Evolutionary conservation across 23 red algal species (phyloP), one percentile per base, ranked within the genome.

Genomic region (Pyropia haitanensis): DNA sequence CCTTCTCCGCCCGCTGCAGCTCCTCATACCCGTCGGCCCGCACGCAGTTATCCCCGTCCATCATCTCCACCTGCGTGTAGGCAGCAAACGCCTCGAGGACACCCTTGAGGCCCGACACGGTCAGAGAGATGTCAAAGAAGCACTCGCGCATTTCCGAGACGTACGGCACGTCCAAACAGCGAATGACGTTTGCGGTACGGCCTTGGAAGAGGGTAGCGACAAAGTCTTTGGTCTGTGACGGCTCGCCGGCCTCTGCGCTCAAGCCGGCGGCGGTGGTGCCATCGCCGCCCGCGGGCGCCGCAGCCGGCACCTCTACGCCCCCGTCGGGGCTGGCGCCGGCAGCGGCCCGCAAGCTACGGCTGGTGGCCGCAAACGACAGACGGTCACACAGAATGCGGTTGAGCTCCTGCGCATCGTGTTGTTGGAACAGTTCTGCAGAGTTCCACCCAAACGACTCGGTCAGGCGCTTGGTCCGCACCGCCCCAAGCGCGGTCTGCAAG

Each of bases 401-500:
- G 46, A 97, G 73, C 63, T 97, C 93, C 79, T 97, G 93, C 18
- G 86, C 93, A 67, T 97, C 93, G 70, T 97, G 93, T 76, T 97
- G 93, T 9, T 76, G 90, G 55, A 97, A 97, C 14, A 85, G 77
- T 51, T 97, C 93, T 0, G 87, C 80, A 31, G 70, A 83, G 65
- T 84, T 78, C 93, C 93, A 97, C 22, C 93, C 93, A 78, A 90
- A 97, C 3, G 82, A 80, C 32, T 88, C 80, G 49, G 93, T 97
- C 20, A 97, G 76, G 19, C 86, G 68, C 72, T 97, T 97, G 9
- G 93, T 97, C 71, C 76, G 90, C 18, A 97, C 93, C 14, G 75
- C 78, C 48, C 65, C 78, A 9, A 62, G 78, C 21, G 71, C 79
- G 23, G 72, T 53, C 65, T 97, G 93, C 27, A 97, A 77, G 54